Evolutionary conservation across 352 stramenopile species (phyloP).

Genomic region (Phytophthora vignae): DNA sequence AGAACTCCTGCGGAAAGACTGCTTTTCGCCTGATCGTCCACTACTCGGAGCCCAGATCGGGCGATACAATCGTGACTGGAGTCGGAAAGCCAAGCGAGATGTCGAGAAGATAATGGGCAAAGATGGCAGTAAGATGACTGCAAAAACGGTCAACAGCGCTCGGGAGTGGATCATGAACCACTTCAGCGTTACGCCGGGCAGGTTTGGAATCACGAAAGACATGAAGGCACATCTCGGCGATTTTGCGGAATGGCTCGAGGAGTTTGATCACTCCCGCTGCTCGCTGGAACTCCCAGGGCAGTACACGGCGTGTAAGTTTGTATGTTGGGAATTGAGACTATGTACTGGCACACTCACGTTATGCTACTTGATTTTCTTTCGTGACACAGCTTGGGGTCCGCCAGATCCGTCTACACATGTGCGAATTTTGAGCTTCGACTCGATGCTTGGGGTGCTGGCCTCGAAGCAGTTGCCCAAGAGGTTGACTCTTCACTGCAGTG

Average conservation of each 20-base stretch:
- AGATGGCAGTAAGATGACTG: constrained; percentile 58
- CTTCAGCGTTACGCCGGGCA: constrained; percentile 77
- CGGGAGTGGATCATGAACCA: constrained; percentile 77
- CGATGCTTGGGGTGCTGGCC: constrained; percentile 76
- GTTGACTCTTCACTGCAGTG: constrained; percentile 81
- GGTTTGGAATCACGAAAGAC: constrained; percentile 78
- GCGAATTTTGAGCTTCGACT: constrained; percentile 78
- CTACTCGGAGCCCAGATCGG: constrained; percentile 70
- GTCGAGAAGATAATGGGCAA: constrained; percentile 82
- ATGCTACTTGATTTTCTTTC: background rate
- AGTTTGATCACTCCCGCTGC: constrained; percentile 80
- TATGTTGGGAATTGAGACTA: background rate
- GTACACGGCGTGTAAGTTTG: constrained; percentile 70
- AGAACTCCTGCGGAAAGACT: constrained; percentile 64
- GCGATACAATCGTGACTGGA: constrained; percentile 84
- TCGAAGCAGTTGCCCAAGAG: constrained; percentile 90
- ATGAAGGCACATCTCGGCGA: constrained; percentile 84
- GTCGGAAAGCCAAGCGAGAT: constrained; percentile 52
- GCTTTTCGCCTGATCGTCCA: constrained; percentile 59
- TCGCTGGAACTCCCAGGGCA: constrained; percentile 82
- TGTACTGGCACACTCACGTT: background rate
- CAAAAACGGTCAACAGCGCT: constrained; percentile 61
- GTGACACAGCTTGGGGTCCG: constrained; percentile 70
- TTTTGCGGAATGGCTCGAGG: constrained; percentile 88
- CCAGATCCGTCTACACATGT: constrained; percentile 71